Conservation (phyloP, 768 basidiomycete genomes). For the Lactarius hatsudake region DNA sequence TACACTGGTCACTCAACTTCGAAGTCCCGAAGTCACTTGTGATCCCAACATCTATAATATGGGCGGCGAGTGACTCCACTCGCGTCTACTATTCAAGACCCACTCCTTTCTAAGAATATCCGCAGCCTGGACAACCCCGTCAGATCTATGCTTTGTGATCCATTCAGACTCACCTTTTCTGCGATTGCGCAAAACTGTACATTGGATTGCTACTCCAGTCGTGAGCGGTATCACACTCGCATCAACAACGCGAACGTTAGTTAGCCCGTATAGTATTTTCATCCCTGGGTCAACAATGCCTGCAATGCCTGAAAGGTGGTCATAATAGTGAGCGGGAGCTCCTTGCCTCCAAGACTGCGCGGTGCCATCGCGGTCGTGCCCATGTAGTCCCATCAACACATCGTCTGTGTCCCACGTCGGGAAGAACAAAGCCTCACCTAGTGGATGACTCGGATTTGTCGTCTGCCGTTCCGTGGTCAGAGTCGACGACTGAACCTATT, state of each 20-base stretch:
- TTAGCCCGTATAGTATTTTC: slow-evolving; percentile 23
- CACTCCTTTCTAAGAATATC: slow-evolving; percentile 23
- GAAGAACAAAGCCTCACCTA: too few species aligned
- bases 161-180: slow-evolving; percentile 19
- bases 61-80: not conserved
- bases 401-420: too few species aligned
- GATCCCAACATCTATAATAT: not conserved
- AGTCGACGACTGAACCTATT: too few species aligned
- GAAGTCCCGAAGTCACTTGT: not conserved
- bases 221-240: slow-evolving; percentile 26
- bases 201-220: slow-evolving; percentile 25
- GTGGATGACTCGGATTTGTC: too few species aligned
- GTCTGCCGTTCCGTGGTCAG: too few species aligned
- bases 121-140: slow-evolving; percentile 11
- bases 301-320: slow-evolving; percentile 20
- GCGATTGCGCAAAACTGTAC: slow-evolving; percentile 25
- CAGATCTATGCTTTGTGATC: not conserved
- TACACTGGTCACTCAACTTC: not conserved
- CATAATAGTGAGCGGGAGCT: not conserved
- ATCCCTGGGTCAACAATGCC: slow-evolving; percentile 23
- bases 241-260: slow-evolving; percentile 25
- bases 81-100: slow-evolving; percentile 14
- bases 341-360: too few species aligned
- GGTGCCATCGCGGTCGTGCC: slow-evolving; percentile 13
- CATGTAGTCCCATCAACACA: not conserved